A percentile compares a stretch with the other conserved stretches of the same genome.
phyloP scores from a whole-genome alignment of 2,329 filamentous ascomycete genomes.

The Drechslerella dactyloides region DNA sequence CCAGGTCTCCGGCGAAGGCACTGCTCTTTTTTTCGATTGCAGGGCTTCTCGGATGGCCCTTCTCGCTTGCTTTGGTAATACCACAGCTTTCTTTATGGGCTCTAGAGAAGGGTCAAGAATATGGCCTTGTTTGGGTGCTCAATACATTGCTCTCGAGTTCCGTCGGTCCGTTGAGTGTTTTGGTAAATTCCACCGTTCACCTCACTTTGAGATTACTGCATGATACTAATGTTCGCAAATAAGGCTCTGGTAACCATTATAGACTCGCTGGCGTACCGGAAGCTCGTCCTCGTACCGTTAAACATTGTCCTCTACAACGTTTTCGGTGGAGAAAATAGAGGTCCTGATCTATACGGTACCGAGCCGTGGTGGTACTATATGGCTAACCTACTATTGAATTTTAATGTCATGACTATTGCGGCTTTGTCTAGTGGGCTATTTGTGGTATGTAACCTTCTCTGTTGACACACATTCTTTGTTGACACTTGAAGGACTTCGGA shows the following conservation, averaged over 20 bases:
- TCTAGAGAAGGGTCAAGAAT: neutral
- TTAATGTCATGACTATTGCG: slow-evolving; percentile 90
- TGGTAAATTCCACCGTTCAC: slow-evolving; percentile 64
- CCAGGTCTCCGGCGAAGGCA: slow-evolving; percentile 62
- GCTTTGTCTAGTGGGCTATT: slow-evolving; percentile 73
- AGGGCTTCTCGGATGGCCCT: slow-evolving; percentile 90
- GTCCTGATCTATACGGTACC: slow-evolving; percentile 90
- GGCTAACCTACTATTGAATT: slow-evolving; percentile 88
- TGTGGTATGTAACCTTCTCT: slow-evolving; percentile 22
- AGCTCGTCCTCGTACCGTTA: slow-evolving; percentile 76
- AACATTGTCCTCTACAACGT: slow-evolving; percentile 98
- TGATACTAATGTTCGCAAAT: neutral
- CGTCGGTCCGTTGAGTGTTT: slow-evolving; percentile 65
- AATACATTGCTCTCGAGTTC: neutral
- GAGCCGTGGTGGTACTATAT: slow-evolving; percentile 98
- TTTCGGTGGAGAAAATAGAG: slow-evolving; percentile 76
- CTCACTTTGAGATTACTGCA: neutral
- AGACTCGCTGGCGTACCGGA: slow-evolving; percentile 67
- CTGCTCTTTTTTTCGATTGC: slow-evolving; percentile 91
- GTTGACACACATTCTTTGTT: too few relatives aligned
- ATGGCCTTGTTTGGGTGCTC: neutral
- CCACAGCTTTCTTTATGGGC: slow-evolving; percentile 60
- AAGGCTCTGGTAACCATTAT: slow-evolving; percentile 37
- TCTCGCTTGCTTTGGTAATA: slow-evolving; percentile 78
- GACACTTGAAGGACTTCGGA: too few relatives aligned